Conservation (phyloP, 805 yeast genomes). For the Teunomyces panamensis region DNA sequence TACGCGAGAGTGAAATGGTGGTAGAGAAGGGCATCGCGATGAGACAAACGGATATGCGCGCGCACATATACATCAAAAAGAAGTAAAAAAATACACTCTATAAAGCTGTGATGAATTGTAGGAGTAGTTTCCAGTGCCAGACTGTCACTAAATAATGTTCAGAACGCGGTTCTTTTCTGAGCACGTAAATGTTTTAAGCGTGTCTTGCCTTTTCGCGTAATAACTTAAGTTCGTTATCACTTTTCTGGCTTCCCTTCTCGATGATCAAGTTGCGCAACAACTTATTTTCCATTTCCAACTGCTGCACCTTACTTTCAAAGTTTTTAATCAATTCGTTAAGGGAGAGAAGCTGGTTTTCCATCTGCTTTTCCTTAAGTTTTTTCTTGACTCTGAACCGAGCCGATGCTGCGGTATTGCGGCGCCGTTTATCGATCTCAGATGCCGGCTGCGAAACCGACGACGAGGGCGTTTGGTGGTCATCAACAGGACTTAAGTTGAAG, state of each 20-base stretch:
- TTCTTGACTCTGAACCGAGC: constrained; percentile 64
- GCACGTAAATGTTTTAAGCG: not conserved
- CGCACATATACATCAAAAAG: not conserved
- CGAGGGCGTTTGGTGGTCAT: constrained; percentile 1
- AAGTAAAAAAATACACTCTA: not conserved
- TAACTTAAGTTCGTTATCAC: constrained; percentile 35
- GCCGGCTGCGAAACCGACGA: not conserved
- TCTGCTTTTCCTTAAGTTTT: constrained; percentile 56
- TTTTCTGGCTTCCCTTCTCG: constrained; percentile 46
- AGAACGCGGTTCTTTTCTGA: too few relatives aligned
- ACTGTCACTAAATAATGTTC: not conserved
- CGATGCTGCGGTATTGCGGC: constrained; percentile 62
- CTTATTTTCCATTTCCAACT: constrained; percentile 60
- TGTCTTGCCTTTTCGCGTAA: constrained; percentile 29
- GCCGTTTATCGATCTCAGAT: constrained; percentile 46
- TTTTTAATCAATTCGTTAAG: constrained; percentile 44
- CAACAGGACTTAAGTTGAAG: constrained; percentile 3
- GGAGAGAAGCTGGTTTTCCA: constrained; percentile 47
- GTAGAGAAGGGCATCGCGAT: not conserved
- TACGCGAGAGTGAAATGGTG: not conserved
- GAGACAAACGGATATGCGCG: not conserved
- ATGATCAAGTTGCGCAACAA: constrained; percentile 52
- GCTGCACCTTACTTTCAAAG: constrained; percentile 47
- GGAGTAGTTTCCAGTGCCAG: not conserved
- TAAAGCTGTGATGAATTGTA: not conserved